These are phyloP conservation scores for Mucuna pruriens DNA, from an alignment of 306 rosid genomes.

Conservation along the genomic window DNA sequence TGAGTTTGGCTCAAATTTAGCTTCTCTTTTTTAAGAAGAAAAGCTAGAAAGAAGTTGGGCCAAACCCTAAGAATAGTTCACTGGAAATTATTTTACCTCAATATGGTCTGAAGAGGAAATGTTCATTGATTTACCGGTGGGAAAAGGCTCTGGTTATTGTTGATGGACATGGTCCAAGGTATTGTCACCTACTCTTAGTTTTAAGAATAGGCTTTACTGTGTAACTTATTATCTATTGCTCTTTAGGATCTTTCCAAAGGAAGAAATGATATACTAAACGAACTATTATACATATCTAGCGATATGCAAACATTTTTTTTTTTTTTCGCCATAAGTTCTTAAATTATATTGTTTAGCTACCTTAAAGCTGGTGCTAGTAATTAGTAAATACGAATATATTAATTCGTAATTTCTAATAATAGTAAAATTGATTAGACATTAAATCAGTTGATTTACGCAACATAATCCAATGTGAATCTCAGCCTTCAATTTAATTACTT, in stretches of 20 bases:
- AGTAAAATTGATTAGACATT: neutral
- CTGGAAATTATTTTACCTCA: neutral
- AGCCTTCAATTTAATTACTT: constrained; percentile 38
- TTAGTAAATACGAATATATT: neutral
- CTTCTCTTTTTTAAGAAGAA: too few species aligned
- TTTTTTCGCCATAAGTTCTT: neutral
- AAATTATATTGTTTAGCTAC: neutral
- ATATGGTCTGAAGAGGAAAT: neutral
- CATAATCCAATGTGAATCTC: constrained; percentile 31
- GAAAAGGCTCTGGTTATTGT: neutral
- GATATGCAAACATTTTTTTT: neutral
- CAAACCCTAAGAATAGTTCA: neutral
- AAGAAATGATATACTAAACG: neutral
- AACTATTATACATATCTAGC: constrained; percentile 4
- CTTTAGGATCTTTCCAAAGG: neutral
- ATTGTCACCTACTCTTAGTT: neutral
- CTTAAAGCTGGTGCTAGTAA: constrained; percentile 10
- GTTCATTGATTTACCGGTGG: neutral
- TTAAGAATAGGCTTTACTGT: neutral
- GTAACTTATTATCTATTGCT: neutral
- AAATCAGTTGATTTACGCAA: constrained; percentile 15
- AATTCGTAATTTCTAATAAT: neutral
- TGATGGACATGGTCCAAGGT: constrained; percentile 2
- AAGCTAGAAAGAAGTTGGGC: neutral
- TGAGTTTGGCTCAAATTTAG: too few species aligned